Base-by-base conservation (phyloP, 176 grass and related monocot genomes). In the Luzula sylvatica region DNA sequence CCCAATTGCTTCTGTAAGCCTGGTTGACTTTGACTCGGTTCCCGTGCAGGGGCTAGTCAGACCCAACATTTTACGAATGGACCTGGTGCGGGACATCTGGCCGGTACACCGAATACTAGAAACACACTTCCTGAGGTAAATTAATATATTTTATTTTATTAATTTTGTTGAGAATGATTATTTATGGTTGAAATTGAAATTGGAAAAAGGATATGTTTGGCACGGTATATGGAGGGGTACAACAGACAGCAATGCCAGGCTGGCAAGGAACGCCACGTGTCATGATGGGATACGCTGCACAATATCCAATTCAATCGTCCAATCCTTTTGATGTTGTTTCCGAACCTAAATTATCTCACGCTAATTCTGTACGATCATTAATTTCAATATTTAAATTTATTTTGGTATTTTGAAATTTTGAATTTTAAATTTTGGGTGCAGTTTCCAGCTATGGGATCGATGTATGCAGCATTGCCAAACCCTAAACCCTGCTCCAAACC, bases 11-110 rank as follows among this genome's bases (percentile, higher is more conserved):
- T 63, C 75, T 14, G 61, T 72, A 70, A 84, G 65, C 65, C 64
- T 84, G 40, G 78, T 84, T 15, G 81, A 84, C 23, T 84, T 84
- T 38, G 70, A 78, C 53, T 65, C 75, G 26, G 75, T 74, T 66
- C 70, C 65, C 11, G 58, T 54, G 25, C 58, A 52, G 2, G 25
- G 57, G 20, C 11, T 13, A 85, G 56, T 35, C 70, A 70, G 70
- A 74, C 59, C 18, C 59, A 65, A 57, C 57, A 55, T 56, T 41
- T 46, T 21, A 53, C 25, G 2, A 46, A 39, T 41, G 50, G 49
- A 65, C 65, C 45, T 59, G 39, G 46, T 23, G 24, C 41, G 67
- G 12, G 26, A 12, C 27, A 28, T 57, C 24, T 35, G 45, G 55
- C 27, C 50, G 26, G 58, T 67, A 38, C 70, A 32, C 39, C 50